Conservation (phyloP, 768 basidiomycete species). For the Trametes coccinea region DNA sequence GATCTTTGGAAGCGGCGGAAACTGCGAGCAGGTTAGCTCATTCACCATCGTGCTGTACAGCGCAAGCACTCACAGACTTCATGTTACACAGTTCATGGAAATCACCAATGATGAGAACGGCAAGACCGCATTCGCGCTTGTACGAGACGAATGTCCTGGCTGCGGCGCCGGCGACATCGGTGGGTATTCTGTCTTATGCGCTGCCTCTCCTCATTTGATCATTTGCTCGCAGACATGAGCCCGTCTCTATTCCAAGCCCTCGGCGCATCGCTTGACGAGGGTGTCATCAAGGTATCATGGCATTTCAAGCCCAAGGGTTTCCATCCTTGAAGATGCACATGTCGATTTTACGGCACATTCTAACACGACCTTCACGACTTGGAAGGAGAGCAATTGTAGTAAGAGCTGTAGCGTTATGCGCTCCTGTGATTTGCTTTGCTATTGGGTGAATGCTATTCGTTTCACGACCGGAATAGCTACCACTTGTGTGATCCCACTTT, state of each 20-base stretch:
- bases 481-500: no score
- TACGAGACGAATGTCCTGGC: conserved; percentile 54
- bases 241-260: conserved; percentile 56
- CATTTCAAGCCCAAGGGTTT: conserved; percentile 48
- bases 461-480: background rate
- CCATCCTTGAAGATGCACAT: conserved; percentile 5
- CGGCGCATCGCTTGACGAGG: conserved; percentile 41
- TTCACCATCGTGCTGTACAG: background rate
- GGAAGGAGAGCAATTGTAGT: background rate
- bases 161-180: conserved; percentile 57
- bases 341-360: background rate
- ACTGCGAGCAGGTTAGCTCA: conserved; percentile 58
- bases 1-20: conserved; percentile 51
- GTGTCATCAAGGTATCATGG: conserved; percentile 58
- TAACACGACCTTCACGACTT: background rate
- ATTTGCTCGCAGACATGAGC: conserved; percentile 58
- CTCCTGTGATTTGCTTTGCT: background rate
- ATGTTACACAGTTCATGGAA: conserved; percentile 47
- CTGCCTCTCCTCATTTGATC: background rate
- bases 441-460: conserved; percentile 9
- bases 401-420: conserved; percentile 5
- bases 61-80: background rate
- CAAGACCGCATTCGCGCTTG: conserved; percentile 48
- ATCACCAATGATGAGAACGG: conserved; percentile 59
- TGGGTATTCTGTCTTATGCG: conserved; percentile 32